Base-by-base conservation (phyloP, 148 eudicot species). In the Rhododendron ovatum region DNA sequence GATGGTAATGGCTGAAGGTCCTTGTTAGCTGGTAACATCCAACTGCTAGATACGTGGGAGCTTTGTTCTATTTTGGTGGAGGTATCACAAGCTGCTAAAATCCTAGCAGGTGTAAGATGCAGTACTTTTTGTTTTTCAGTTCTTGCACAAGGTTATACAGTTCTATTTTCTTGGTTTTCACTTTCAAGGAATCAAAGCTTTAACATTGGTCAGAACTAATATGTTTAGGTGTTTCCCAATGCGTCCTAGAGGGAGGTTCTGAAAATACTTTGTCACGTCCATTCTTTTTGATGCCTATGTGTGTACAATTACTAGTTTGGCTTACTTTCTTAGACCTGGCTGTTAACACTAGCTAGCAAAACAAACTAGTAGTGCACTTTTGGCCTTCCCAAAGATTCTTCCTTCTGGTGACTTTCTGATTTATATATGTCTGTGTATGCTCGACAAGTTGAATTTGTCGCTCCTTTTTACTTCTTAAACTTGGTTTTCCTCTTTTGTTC, bases 51-150 rank as follows among this genome's bases (percentile, higher is more conserved):
- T 63, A 91, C 88, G 69, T 82, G 84, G 85, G 88, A 91, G 77
- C 87, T 92, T 88, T 90, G 92, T 85, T 89, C 93, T 39, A 78
- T 86, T 86, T 86, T 91, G 89, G 89, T 92, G 85, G 81, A 86
- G 50, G 89, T 88, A 67, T 89, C 94, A 84, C 85, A 90, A 83
- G 87, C 92, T 65, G 90, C 87, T 74, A 84, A 77, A 75, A 61
- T 86, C 67, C 83, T 78, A 85, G 67, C 87, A 91, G 94, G 93
- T 91, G 86, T 67, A 69, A 82, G n/a, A 35, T 35, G 26, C 12
- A 39, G 15, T 14, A n/a, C 33, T 7, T 5, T 26, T 48, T 51
- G 18, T 53, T 81, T 9, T 81, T 55, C 17, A 33, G 67, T 51
- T 51, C 11, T 11, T 81, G 24, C 35, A 5, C 12, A 28, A 10